Base-by-base conservation (phyloP, 2,329 filamentous ascomycete genomes). In the Ophiostoma sp. region DNA sequence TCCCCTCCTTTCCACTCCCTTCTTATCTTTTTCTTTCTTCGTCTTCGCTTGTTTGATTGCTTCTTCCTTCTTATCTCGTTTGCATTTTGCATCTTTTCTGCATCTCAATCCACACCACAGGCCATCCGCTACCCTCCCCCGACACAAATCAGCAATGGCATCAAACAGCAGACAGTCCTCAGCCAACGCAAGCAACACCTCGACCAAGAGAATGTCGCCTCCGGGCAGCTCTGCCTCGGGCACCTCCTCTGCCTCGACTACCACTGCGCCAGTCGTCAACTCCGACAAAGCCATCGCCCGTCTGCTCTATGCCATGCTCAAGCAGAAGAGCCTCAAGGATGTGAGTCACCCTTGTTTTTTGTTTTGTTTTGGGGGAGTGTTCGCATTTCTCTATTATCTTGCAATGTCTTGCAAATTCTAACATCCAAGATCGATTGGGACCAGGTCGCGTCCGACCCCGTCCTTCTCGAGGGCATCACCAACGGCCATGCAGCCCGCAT, bases 401-500 rank as follows among this genome's bases (percentile, higher is more conserved):
- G 6, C 76, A 1, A 13, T 13, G 1, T 27, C 62, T 6, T 33
- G 33, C 15, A 67, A 27, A 5, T n/a, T 8, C 36, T 52, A 60
- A 70, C 39, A 13, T 1, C 20, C 11, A 69, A 69, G 86, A 86
- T 88, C 75, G 83, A 88, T 76, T 88, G 86, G 86, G 83, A 84
- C 72, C 77, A 81, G 75, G 86, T 88, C 64, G 86, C 86, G 69
- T 77, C 80, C 48, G 83, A 87, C 72, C 84, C 85, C 27, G 80
- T 85, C 67, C 80, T 88, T 11, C 73, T 82, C 33, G 81, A 86
- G 67, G 79, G 82, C 74, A 87, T 87, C 71, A 82, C 84, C 72
- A 88, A 87, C 75, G 86, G 86, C 64, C 86, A 88, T 76, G 86
- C 86, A 39, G 86, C 86, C 41, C 83, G 86, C 67, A 88, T 88